Conservation (phyloP, 2,329 filamentous ascomycete species). For the Colletotrichum tamarilloi region DNA sequence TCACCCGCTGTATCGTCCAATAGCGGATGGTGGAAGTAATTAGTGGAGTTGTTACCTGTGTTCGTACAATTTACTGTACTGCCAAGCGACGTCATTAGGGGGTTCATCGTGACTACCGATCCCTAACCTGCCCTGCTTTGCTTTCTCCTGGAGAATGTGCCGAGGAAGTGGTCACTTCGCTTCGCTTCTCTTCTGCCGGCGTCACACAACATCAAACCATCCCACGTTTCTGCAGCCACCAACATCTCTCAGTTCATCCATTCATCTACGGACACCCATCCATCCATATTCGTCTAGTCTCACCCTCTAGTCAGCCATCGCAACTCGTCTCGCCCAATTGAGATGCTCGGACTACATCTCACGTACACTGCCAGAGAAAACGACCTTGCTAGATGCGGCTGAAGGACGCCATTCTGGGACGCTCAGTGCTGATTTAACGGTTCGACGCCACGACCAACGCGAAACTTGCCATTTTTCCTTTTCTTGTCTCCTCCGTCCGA, state of each 20-base stretch:
- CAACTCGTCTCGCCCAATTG: neutral
- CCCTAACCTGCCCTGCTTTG: neutral
- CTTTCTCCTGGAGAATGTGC: neutral
- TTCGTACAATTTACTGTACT: neutral
- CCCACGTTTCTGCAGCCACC: neutral
- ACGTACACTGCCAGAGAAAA: neutral
- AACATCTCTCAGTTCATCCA: neutral
- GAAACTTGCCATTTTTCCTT: neutral
- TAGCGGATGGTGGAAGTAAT: neutral
- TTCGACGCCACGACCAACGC: conserved; percentile 16
- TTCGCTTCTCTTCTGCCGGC: neutral
- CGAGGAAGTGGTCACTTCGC: neutral
- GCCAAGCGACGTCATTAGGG: conserved; percentile 27
- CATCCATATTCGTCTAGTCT: neutral
- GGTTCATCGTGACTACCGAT: neutral
- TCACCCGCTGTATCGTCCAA: neutral
- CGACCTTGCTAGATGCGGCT: conserved; percentile 23
- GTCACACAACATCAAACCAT: no score
- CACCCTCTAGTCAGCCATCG: neutral
- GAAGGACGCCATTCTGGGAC: neutral
- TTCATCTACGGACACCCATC: neutral
- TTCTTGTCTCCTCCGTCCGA: neutral
- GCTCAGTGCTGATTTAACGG: conserved; percentile 1
- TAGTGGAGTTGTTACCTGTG: conserved; percentile 2
- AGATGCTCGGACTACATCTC: neutral